Conservation (phyloP, 177 flowering plant species). For the Telopea speciosissima region DNA sequence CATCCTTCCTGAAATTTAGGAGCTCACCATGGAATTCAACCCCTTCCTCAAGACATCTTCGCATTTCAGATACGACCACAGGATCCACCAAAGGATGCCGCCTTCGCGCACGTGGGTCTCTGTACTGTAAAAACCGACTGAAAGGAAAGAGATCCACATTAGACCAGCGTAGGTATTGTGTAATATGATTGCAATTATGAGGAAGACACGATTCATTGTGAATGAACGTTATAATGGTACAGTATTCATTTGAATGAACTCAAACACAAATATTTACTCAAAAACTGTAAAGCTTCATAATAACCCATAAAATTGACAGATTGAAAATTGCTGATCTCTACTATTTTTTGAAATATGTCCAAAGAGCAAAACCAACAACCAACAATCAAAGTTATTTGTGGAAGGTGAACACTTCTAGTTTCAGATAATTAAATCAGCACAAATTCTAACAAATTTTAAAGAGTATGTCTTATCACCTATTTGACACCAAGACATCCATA, state of each 20-base stretch:
- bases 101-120: slow-evolving; percentile 70
- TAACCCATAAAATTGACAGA: background rate
- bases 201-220: background rate
- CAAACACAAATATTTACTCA: background rate
- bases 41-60: slow-evolving; percentile 70
- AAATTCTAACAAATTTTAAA: too few species aligned
- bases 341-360: background rate
- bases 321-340: background rate
- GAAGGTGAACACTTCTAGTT: background rate
- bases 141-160: slow-evolving; percentile 12
- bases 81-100: slow-evolving; percentile 83
- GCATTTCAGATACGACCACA: slow-evolving; percentile 64
- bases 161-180: slow-evolving; percentile 1
- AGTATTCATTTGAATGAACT: background rate
- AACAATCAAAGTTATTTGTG: background rate
- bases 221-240: background rate
- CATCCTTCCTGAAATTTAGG: slow-evolving; percentile 73
- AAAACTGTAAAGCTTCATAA: background rate
- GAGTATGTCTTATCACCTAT: too few species aligned
- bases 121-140: slow-evolving; percentile 76
- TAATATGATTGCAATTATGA: background rate
- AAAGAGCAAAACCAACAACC: background rate
- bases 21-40: slow-evolving; percentile 77
- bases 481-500: too few species aligned
- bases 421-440: background rate